A percentile compares a stretch with the other conserved stretches of the same genome.
Evolutionary conservation across 2,329 filamentous ascomycete genomes (phyloP).

Genomic region (Corinectria fuckeliana): DNA sequence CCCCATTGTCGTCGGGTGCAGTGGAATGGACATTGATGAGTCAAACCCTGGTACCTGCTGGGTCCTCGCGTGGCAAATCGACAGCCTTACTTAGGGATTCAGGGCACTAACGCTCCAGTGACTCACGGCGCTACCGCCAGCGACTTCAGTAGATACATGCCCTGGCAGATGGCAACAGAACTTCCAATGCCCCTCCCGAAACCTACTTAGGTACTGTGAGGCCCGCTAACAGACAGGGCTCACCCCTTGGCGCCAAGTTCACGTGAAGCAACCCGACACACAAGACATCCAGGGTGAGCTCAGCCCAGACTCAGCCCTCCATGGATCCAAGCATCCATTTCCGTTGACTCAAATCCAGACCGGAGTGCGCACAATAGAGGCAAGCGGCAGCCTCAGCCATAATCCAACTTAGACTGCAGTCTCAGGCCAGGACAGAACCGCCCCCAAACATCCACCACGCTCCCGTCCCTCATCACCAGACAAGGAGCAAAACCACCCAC

Average conservation of each 20-base stretch:
- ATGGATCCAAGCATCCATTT: background rate
- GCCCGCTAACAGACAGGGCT: background rate
- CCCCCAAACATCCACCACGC: constrained; percentile 7
- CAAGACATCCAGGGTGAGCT: background rate
- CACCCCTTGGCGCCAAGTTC: background rate
- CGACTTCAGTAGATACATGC: too few species aligned
- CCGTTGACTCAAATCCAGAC: background rate
- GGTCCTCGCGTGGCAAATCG: background rate
- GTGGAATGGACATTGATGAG: too few species aligned
- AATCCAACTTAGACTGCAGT: too few species aligned
- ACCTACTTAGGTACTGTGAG: background rate
- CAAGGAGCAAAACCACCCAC: background rate
- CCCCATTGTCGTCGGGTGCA: background rate
- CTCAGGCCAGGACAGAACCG: background rate
- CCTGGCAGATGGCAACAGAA: too few species aligned
- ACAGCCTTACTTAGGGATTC: background rate
- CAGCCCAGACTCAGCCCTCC: constrained; percentile 14
- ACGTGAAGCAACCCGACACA: constrained; percentile 10
- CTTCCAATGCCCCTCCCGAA: background rate
- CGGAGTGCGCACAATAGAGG: background rate
- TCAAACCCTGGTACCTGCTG: constrained; percentile 2
- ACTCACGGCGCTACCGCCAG: constrained; percentile 1
- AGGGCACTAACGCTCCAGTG: background rate
- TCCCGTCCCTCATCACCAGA: background rate
- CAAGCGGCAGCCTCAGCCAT: background rate